These are phyloP conservation scores for Podila epigama DNA, from an alignment of 192 early-diverging fungal genomes.

Conservation along the genomic window DNA sequence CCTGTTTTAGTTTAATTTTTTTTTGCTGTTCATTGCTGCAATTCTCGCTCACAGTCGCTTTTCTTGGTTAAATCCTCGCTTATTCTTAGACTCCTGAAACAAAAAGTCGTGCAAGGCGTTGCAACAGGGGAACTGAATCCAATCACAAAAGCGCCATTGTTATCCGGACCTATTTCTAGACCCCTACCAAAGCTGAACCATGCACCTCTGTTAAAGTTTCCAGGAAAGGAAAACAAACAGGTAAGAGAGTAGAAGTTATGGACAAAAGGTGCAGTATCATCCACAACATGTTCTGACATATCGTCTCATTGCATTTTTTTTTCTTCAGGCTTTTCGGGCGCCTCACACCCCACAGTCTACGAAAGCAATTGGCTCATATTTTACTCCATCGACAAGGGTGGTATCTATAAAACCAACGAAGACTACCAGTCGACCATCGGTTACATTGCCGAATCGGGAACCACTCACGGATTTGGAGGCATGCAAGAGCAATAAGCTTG, in stretches of 20 bases:
- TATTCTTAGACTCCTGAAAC: constrained; percentile 52
- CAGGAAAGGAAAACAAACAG: constrained; percentile 27
- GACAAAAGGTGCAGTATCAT: background rate
- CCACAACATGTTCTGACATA: background rate
- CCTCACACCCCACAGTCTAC: background rate
- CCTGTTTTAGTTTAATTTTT: background rate
- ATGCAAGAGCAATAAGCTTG: background rate
- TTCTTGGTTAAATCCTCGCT: background rate
- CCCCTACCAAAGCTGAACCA: background rate
- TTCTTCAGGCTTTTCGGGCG: background rate
- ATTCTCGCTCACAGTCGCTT: background rate
- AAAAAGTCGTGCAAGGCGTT: constrained; percentile 60
- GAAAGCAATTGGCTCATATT: background rate
- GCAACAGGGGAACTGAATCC: constrained; percentile 72
- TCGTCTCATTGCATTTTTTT: background rate
- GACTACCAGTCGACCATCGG: background rate
- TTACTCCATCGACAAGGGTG: background rate
- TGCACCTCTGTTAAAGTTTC: background rate
- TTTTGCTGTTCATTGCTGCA: background rate
- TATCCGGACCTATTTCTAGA: constrained; percentile 39
- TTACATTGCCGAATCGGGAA: background rate
- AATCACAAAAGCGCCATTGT: constrained; percentile 48
- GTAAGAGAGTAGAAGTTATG: background rate
- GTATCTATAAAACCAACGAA: background rate
- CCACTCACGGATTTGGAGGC: background rate